Conservation (phyloP, 2,329 filamentous ascomycete genomes). For the Shiraia sp. region DNA sequence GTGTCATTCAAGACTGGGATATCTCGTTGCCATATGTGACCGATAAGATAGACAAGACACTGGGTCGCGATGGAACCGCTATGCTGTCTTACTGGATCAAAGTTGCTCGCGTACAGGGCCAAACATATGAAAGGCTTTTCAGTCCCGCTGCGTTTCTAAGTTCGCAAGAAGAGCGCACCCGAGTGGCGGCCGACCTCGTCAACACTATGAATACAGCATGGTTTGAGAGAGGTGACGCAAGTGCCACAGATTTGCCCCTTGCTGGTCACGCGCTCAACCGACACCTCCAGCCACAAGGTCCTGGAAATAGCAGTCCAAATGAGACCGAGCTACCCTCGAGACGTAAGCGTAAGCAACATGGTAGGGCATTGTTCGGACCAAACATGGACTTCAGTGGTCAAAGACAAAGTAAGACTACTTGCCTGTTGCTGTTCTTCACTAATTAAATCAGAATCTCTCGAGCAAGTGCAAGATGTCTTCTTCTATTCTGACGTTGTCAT, state of each 20-base stretch:
- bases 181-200: slow-evolving; percentile 31
- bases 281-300: slow-evolving; percentile 1
- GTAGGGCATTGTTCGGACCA: slow-evolving; percentile 2
- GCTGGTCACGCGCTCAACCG: slow-evolving; percentile 1
- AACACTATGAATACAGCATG: slow-evolving; percentile 32
- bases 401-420: slow-evolving; percentile 12
- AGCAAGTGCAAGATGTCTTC: slow-evolving; percentile 35
- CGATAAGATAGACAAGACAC: slow-evolving; percentile 3
- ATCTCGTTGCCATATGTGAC: slow-evolving; percentile 34
- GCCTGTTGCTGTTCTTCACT: neutral
- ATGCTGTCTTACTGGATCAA: slow-evolving; percentile 42
- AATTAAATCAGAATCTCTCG: slow-evolving; percentile 12
- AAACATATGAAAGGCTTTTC: slow-evolving; percentile 44
- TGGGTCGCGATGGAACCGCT: slow-evolving; percentile 14
- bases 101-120: slow-evolving; percentile 39
- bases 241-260: slow-evolving; percentile 9
- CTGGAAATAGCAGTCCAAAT: slow-evolving; percentile 18
- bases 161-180: slow-evolving; percentile 29
- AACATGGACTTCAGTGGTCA: slow-evolving; percentile 10
- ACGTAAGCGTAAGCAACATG: slow-evolving; percentile 18
- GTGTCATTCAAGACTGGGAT: slow-evolving; percentile 46
- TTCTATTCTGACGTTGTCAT: slow-evolving; percentile 37
- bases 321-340: slow-evolving; percentile 30
- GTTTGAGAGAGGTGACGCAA: slow-evolving; percentile 32
- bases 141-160: slow-evolving; percentile 39